Evolutionary conservation across 202 grass and related monocot genomes (phyloP).

Genomic region (Brachypodium distachyon): DNA sequence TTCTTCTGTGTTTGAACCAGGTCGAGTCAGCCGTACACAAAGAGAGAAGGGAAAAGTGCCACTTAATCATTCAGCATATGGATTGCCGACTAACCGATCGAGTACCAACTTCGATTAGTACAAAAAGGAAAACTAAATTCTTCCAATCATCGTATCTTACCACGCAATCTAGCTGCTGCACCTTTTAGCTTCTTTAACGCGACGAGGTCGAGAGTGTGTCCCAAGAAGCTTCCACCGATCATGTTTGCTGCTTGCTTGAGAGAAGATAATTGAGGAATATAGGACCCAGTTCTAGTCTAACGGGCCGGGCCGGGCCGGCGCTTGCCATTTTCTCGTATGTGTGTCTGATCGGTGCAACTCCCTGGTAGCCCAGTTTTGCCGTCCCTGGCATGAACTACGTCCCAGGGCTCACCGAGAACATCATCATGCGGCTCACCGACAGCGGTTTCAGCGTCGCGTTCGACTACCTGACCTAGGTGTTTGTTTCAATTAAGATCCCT

Average conservation of each 20-base stretch:
- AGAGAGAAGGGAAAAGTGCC: conserved; percentile 22
- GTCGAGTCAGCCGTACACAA: no score
- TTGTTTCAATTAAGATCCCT: no score
- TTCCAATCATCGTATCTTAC: not conserved
- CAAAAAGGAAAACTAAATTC: not conserved
- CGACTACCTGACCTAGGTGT: not conserved
- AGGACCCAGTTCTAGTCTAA: no score
- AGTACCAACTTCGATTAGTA: conserved; percentile 15
- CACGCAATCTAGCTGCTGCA: not conserved
- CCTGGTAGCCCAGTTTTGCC: not conserved
- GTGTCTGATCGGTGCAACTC: not conserved
- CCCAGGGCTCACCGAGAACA: not conserved
- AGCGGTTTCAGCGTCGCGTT: not conserved
- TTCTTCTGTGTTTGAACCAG: no score
- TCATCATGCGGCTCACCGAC: conserved; percentile 7
- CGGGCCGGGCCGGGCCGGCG: no score
- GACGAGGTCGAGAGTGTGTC: not conserved
- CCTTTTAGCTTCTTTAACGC: conserved; percentile 11
- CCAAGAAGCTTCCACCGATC: not conserved
- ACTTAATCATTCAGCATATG: conserved; percentile 21
- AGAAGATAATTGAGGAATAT: no score
- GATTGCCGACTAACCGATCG: no score
- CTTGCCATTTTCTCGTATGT: no score
- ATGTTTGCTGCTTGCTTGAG: not conserved
- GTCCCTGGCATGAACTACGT: not conserved